Evolutionary conservation across 257 asterid species (phyloP).

Genomic region (Solanum infundibuliforme): DNA sequence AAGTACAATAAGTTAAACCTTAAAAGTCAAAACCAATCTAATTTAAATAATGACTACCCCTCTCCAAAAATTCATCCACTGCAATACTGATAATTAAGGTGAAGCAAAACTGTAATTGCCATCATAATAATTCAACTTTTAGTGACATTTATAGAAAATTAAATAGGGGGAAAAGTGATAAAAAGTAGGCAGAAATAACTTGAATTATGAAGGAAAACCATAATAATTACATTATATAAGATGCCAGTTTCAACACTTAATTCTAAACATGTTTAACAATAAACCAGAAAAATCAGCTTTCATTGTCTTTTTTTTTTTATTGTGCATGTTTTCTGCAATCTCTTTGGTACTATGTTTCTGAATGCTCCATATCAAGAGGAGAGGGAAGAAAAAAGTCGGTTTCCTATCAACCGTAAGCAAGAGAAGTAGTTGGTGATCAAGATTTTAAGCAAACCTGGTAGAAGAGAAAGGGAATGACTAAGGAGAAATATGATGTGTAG

Average conservation of each 20-base stretch:
- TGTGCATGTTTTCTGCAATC: neutral
- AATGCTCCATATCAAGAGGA: slow-evolving; percentile 11
- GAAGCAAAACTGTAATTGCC: neutral
- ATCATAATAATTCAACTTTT: neutral
- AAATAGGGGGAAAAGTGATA: neutral
- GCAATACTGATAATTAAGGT: neutral
- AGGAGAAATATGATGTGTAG: neutral
- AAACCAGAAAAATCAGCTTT: neutral
- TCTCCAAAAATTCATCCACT: neutral
- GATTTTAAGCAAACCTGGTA: slow-evolving; percentile 4
- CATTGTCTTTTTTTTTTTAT: neutral
- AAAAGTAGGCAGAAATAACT: neutral
- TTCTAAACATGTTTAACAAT: neutral
- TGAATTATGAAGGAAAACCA: neutral
- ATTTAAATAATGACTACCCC: too few species aligned
- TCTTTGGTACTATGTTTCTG: neutral
- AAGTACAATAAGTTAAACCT: neutral
- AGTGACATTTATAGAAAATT: neutral
- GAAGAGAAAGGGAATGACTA: neutral
- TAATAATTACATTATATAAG: slow-evolving; percentile 18
- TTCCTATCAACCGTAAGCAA: slow-evolving; percentile 9
- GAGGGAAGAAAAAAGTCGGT: slow-evolving; percentile 6
- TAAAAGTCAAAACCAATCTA: neutral
- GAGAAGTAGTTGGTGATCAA: slow-evolving; percentile 6
- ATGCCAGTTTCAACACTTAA: neutral